Evolutionary conservation across 2,329 filamentous ascomycete genomes (phyloP).

Genomic region (Colletotrichum chrysophilum): DNA sequence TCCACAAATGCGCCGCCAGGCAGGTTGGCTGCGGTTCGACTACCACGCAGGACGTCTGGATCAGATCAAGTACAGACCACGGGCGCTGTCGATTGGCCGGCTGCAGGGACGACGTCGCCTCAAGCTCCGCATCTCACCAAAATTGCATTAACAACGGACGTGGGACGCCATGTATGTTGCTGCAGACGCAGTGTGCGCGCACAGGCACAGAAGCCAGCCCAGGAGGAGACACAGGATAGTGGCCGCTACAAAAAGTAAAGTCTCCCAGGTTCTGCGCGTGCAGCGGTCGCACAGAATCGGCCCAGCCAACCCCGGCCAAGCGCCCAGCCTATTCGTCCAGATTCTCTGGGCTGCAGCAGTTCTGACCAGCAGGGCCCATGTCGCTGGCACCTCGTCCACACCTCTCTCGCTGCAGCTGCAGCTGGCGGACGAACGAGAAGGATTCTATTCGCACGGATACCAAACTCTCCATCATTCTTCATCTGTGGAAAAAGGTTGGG

Average conservation of each 20-base stretch:
- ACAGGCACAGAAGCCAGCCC: background rate
- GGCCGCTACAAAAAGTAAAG: background rate
- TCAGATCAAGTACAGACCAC: conserved; percentile 12
- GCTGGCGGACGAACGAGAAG: background rate
- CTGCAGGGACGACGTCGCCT: conserved; percentile 11
- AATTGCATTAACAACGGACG: conserved; percentile 10
- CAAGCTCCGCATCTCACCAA: conserved; percentile 15
- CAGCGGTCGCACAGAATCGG: background rate
- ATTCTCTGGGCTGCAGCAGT: conserved; percentile 18
- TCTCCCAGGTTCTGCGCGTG: background rate
- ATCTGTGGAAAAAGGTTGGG: background rate
- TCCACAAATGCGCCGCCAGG: background rate
- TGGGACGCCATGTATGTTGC: background rate
- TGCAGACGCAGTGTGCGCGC: background rate
- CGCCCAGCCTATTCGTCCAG: conserved; percentile 9
- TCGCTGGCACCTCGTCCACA: conserved; percentile 15
- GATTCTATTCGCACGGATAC: conserved; percentile 3
- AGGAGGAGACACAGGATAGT: background rate
- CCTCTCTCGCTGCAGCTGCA: background rate
- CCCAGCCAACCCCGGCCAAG: conserved; percentile 9
- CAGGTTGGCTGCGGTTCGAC: background rate
- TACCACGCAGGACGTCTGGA: background rate
- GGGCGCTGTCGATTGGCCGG: background rate
- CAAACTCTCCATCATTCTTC: conserved; percentile 2
- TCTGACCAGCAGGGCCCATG: conserved; percentile 17